Evolutionary conservation across 176 grass and related monocot species (phyloP).

Genomic region (Saccharum officinarum): DNA sequence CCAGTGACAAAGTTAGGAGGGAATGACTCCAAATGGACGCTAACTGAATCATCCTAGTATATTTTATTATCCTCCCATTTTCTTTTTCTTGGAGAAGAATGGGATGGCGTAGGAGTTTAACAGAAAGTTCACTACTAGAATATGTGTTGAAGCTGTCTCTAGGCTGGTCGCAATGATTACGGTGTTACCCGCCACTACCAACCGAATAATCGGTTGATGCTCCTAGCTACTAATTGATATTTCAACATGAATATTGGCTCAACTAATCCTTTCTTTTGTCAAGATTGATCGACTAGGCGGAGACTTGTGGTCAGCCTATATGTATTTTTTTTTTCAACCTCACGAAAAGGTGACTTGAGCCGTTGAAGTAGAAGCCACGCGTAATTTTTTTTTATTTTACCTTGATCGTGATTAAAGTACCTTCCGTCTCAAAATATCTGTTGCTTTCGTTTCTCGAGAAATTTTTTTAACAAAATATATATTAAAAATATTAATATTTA

Average conservation of each 20-base stretch:
- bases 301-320: no score
- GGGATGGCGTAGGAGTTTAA: no score
- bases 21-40: not conserved
- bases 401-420: not conserved
- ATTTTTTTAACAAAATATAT: no score
- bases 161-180: constrained; percentile 52
- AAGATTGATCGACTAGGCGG: no score
- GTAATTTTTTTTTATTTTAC: no score
- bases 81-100: not conserved
- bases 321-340: no score
- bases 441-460: no score
- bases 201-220: constrained; percentile 28
- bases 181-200: constrained; percentile 13
- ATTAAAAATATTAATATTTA: no score
- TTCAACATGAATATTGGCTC: not conserved
- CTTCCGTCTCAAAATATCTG: no score
- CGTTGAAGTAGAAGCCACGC: no score
- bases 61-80: not conserved
- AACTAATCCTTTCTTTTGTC: not conserved
- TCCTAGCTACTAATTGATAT: not conserved
- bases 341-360: no score
- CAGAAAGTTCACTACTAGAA: not conserved
- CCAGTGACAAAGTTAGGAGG: not conserved
- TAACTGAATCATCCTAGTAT: not conserved
- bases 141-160: constrained; percentile 26